Conservation (phyloP, 2,329 filamentous ascomycete genomes). For the Microdochium trichocladiopsis region DNA sequence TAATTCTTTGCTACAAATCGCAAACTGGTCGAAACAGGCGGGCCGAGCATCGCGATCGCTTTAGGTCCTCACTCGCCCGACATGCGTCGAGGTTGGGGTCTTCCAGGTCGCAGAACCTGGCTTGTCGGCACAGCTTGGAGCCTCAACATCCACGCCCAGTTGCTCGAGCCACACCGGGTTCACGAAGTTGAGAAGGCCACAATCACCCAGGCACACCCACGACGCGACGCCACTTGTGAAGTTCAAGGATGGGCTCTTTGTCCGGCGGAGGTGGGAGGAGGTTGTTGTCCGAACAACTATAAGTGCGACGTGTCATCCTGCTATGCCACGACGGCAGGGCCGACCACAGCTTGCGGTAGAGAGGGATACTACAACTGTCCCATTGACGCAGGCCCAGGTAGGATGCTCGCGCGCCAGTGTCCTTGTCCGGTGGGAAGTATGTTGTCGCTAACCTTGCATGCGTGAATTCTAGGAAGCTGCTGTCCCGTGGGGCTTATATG, state of each 20-base stretch:
- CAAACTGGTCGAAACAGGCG: too few species aligned
- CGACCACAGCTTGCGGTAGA: conserved; percentile 26
- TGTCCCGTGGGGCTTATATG: conserved; percentile 40
- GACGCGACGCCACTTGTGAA: conserved; percentile 16
- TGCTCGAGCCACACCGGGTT: conserved; percentile 10
- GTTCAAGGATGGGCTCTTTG: conserved; percentile 12
- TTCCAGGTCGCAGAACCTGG: not conserved
- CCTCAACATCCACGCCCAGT: not conserved
- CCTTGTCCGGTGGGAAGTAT: not conserved
- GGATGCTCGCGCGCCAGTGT: conserved; percentile 2
- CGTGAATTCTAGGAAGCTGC: conserved; percentile 27
- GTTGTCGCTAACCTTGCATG: not conserved
- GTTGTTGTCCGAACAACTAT: conserved; percentile 41
- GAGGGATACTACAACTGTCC: conserved; percentile 33
- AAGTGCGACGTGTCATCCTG: conserved; percentile 39
- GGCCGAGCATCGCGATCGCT: too few species aligned
- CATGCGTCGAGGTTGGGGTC: not conserved
- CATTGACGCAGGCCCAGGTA: conserved; percentile 22
- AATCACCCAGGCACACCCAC: conserved; percentile 11
- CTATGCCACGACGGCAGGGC: conserved; percentile 35
- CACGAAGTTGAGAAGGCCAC: conserved; percentile 15
- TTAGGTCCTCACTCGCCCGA: not conserved
- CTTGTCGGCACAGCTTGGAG: not conserved
- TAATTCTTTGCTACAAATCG: too few species aligned
- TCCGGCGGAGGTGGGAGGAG: conserved; percentile 23